Conservation (phyloP, 2,329 filamentous ascomycete genomes). For the Colletotrichum aenigma region DNA sequence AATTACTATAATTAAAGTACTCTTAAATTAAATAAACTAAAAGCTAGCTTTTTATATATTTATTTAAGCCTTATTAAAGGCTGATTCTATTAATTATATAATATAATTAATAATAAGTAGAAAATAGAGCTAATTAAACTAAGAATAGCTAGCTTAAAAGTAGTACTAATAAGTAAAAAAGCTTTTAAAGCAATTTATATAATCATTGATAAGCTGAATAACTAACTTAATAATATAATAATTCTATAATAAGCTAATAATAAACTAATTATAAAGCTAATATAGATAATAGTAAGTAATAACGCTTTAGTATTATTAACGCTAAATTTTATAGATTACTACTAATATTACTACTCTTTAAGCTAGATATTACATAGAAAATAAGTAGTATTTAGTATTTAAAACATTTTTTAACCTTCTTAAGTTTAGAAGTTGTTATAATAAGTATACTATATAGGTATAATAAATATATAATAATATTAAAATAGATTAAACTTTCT, state of each 20-base stretch:
- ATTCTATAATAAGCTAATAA: not conserved
- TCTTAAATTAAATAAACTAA: too few relatives aligned
- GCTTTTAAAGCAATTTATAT: not conserved
- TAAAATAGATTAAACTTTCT: not conserved
- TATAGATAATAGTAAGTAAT: not conserved
- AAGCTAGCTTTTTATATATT: too few relatives aligned
- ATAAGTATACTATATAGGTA: not conserved
- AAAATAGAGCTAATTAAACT: not conserved
- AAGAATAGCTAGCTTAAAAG: not conserved
- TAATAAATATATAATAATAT: not conserved
- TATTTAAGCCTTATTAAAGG: not conserved
- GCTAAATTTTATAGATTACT: not conserved
- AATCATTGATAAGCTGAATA: not conserved
- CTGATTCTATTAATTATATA: not conserved
- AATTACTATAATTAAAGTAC: too few relatives aligned
- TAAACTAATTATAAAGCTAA: not conserved
- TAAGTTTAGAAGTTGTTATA: not conserved
- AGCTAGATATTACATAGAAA: too few relatives aligned
- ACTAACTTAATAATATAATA: not conserved
- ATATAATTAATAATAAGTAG: not conserved
- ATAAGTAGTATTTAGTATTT: not conserved
- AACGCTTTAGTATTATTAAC: not conserved
- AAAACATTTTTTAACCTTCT: fast-evolving
- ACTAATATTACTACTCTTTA: not conserved
- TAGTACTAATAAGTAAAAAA: not conserved